Evolutionary conservation across 352 stramenopile genomes (phyloP).

Genomic region (Plasmopara viticola): DNA sequence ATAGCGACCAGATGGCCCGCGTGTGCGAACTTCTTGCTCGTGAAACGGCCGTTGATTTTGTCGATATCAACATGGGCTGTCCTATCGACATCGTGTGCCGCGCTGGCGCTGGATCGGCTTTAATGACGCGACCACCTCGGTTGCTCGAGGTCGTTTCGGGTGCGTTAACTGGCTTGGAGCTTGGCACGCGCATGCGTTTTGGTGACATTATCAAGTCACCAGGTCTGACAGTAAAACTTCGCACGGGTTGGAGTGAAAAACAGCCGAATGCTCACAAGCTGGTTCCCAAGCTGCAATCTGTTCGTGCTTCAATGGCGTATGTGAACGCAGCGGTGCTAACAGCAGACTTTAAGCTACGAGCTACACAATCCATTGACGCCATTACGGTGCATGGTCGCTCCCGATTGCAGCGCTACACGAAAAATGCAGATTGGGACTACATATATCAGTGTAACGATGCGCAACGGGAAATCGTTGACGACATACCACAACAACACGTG

Average conservation of each 20-base stretch:
- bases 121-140: conserved; percentile 92
- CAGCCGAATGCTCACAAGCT: conserved; percentile 92
- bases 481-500: conserved; percentile 29
- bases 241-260: conserved; percentile 96
- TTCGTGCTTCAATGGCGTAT: conserved; percentile 48
- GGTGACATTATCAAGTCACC: conserved; percentile 25
- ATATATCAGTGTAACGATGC: conserved; percentile 87
- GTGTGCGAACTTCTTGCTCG: conserved; percentile 90
- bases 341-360: conserved; percentile 60
- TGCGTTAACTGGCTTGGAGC: conserved; percentile 79
- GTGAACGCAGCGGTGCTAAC: conserved; percentile 77
- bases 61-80: conserved; percentile 99
- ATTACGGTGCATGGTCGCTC: conserved; percentile 95
- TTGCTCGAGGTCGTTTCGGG: conserved; percentile 87
- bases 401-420: conserved; percentile 96
- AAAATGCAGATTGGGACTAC: conserved; percentile 98
- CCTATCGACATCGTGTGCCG: conserved; percentile 95
- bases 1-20: conserved; percentile 91
- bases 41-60: conserved; percentile 94
- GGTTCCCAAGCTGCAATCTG: conserved; percentile 84
- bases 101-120: conserved; percentile 82
- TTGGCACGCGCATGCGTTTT: conserved; percentile 38
- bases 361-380: conserved; percentile 58
- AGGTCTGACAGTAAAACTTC: conserved; percentile 97
- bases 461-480: conserved; percentile 16